Evolutionary conservation across 2,329 filamentous ascomycete genomes (phyloP).

Genomic region (Ophiostoma novo-ulmi): DNA sequence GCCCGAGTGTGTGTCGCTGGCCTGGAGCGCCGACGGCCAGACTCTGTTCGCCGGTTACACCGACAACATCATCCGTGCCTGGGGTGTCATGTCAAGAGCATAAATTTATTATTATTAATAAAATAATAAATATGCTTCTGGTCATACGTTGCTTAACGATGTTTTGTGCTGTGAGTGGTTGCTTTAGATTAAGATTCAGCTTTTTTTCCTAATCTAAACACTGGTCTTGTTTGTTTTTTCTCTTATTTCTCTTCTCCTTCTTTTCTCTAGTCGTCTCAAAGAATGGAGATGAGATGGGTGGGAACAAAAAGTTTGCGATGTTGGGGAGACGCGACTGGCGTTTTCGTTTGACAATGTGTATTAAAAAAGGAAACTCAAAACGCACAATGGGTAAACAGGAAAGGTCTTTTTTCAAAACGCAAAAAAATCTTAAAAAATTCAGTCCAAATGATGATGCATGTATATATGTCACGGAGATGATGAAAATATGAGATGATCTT

Average conservation of each 20-base stretch:
- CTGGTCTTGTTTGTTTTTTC: not conserved
- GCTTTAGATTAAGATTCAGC: not conserved
- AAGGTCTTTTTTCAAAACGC: conserved; percentile 14
- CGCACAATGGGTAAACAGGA: conserved; percentile 24
- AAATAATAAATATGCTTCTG: conserved; percentile 14
- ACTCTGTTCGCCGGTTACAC: conserved; percentile 99
- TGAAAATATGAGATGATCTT: not conserved
- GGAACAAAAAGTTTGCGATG: conserved; percentile 15
- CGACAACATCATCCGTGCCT: conserved; percentile 97
- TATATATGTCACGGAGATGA: not conserved
- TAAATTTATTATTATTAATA: conserved; percentile 41
- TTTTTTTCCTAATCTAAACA: not conserved
- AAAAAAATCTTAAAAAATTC: conserved; percentile 19
- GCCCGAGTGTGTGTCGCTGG: conserved; percentile 95
- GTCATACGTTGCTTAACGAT: not conserved
- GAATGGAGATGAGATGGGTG: not conserved
- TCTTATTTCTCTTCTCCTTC: not conserved
- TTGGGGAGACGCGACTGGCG: conserved; percentile 17
- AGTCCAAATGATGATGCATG: not conserved
- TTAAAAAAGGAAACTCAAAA: conserved; percentile 1
- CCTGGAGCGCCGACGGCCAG: conserved; percentile 97
- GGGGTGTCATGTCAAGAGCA: conserved; percentile 95
- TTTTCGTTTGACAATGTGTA: conserved; percentile 7
- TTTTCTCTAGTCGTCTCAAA: not conserved
- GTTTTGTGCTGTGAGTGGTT: not conserved